Conservation (phyloP, 345 rosid species). For the Durio zibethinus region DNA sequence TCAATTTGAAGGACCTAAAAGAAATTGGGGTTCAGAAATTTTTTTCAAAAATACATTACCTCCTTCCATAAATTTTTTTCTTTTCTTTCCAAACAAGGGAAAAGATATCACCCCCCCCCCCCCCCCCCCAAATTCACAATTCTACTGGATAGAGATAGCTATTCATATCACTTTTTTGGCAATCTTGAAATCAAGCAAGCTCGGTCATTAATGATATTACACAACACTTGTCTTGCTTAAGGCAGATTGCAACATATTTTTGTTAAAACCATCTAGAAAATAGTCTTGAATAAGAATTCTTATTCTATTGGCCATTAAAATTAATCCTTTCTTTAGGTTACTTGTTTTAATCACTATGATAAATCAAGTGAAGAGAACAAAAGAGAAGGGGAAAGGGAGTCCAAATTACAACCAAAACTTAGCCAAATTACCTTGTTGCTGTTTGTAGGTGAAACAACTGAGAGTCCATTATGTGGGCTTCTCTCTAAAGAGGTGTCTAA, state of each 20-base stretch:
- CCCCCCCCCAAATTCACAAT: no score
- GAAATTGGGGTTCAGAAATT: neutral
- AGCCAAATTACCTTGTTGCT: slow-evolving; percentile 36
- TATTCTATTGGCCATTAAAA: neutral
- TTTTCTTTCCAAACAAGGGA: neutral
- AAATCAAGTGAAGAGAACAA: neutral
- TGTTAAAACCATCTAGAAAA: neutral
- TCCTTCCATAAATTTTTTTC: neutral
- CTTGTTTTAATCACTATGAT: neutral
- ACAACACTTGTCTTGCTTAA: neutral
- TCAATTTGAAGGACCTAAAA: neutral
- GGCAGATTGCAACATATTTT: neutral
- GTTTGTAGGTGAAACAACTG: slow-evolving; percentile 27
- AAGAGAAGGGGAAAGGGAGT: neutral
- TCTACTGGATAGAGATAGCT: neutral
- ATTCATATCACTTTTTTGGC: neutral
- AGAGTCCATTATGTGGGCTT: slow-evolving; percentile 25
- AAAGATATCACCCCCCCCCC: neutral
- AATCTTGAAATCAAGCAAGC: neutral
- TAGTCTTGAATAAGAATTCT: neutral
- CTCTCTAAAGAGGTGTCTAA: slow-evolving; percentile 20
- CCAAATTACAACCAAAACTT: neutral
- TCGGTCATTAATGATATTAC: neutral
- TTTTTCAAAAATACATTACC: neutral
- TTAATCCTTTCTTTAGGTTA: neutral